Evolutionary conservation across 495 filamentous ascomycete genomes (phyloP).

Genomic region (Halenospora varia): DNA sequence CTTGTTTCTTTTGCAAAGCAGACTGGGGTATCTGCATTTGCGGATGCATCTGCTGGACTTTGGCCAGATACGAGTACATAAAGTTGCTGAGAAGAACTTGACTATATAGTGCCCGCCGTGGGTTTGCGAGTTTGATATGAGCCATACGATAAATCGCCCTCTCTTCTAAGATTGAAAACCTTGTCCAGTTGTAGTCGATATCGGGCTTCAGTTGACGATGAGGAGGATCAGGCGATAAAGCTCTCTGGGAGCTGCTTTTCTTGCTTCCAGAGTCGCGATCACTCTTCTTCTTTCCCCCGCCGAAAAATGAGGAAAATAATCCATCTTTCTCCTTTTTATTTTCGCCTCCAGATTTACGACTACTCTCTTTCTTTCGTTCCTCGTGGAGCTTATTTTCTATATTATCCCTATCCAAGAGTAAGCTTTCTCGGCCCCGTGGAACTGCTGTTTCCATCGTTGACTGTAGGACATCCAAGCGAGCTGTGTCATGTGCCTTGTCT

Average conservation of each 20-base stretch:
- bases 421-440: conserved; percentile 72
- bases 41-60: conserved; percentile 98
- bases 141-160: conserved; percentile 98
- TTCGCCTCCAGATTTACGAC: conserved; percentile 64
- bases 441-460: conserved; percentile 64
- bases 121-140: conserved; percentile 97
- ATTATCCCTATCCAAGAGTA: conserved; percentile 73
- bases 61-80: conserved; percentile 99
- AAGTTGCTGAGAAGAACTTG: conserved; percentile 98
- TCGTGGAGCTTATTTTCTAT: conserved; percentile 71
- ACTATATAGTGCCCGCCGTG: conserved; percentile 84
- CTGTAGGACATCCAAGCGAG: conserved; percentile 77
- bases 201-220: conserved; percentile 71
- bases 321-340: conserved; percentile 85
- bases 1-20: conserved; percentile 57
- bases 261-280: conserved; percentile 60
- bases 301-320: conserved; percentile 86
- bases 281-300: conserved; percentile 77
- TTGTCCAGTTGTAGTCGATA: conserved; percentile 90
- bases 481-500: conserved; percentile 64
- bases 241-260: conserved; percentile 68
- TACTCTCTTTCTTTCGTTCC: conserved; percentile 78
- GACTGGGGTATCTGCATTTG: conserved; percentile 74
- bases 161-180: conserved; percentile 94
- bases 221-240: conserved; percentile 77